Conservation (phyloP, 305 asterid species). For the Ilex paraguariensis region DNA sequence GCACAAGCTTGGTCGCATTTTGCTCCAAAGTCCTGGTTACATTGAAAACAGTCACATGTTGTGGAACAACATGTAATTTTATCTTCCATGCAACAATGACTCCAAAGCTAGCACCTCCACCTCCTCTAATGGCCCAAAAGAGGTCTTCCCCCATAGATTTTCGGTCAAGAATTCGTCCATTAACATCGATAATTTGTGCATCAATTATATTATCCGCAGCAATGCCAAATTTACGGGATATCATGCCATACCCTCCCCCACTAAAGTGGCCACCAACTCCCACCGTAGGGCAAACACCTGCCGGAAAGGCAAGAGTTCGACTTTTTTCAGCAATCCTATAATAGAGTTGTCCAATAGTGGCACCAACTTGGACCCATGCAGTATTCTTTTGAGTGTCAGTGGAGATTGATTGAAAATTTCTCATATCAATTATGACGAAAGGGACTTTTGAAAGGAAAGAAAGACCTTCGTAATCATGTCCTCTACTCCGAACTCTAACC, state of each 20-base stretch:
- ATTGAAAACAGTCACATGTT: background rate
- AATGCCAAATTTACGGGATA: background rate
- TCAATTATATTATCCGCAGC: background rate
- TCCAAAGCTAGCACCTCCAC: slow-evolving; percentile 1
- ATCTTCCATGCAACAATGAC: too few relatives aligned
- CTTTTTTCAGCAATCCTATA: background rate
- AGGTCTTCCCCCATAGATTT: slow-evolving; percentile 4
- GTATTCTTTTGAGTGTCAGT: background rate
- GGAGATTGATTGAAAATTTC: background rate
- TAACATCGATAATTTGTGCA: background rate
- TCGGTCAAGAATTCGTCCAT: background rate
- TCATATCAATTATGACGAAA: background rate
- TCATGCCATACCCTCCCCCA: background rate
- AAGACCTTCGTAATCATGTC: slow-evolving; percentile 2
- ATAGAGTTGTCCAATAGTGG: background rate
- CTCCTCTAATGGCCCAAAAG: background rate
- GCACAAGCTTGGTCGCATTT: background rate
- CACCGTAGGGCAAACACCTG: background rate
- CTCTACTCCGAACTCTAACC: background rate
- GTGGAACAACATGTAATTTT: too few relatives aligned
- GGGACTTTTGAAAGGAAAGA: background rate
- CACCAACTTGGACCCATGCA: background rate
- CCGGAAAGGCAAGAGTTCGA: background rate
- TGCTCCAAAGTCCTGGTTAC: background rate
- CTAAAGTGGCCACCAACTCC: slow-evolving; percentile 1